Evolutionary conservation across 2,329 filamentous ascomycete genomes (phyloP), one percentile per base, ranked within the genome.

Genomic region (Paracamarosporium sp.): DNA sequence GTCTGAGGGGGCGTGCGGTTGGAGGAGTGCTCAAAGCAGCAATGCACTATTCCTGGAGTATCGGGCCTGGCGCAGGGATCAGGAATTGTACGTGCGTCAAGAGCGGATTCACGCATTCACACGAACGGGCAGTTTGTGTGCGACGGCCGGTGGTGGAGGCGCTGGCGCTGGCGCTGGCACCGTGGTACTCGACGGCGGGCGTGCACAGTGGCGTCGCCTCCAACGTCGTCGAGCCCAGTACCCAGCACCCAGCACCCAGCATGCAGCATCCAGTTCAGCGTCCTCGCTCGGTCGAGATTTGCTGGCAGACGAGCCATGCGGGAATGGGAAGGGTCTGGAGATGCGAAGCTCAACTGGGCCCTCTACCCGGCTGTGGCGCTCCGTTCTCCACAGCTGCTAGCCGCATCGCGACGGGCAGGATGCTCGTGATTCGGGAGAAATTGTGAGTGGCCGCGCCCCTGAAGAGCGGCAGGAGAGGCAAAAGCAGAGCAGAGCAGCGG

Each of bases 341-440:
- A 24, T 50, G 30, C 15, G 15, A 28, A 27, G 4, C 25, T 27
- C 47, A 38, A 50, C 27, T 8, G 35, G 22, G 24, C 15, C 15
- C 35, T 40, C 35, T 11, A 30, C 13, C 33, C 47, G 50, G 50
- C 38, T 53, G 50, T 53, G 50, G 50, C 50, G 50, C 38, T 31
- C 36, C 22, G 38, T 22, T 35, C 31, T 46, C 43, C 43, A 45
- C 40, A 12, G 40, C 50, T 24, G 43, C 50, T 53, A 45, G 22
- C 50, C 50, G 22, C 40, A 38, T 45, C 8, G 40, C 48, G 36
- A 31, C 8, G n/a, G 17, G 24, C 7, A 43, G 27, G 35, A 31
- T 31, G 48, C 25, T 43, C 35, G 48, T 51, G 48, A 53, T 46
- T 27, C 30, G 50, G 50, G 50, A 53, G 50, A 53, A 46, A 53